A percentile compares a stretch with the other conserved stretches of the same genome.
Conservation (phyloP, 2,329 filamentous ascomycete species). For the Metarhizium rileyi region DNA sequence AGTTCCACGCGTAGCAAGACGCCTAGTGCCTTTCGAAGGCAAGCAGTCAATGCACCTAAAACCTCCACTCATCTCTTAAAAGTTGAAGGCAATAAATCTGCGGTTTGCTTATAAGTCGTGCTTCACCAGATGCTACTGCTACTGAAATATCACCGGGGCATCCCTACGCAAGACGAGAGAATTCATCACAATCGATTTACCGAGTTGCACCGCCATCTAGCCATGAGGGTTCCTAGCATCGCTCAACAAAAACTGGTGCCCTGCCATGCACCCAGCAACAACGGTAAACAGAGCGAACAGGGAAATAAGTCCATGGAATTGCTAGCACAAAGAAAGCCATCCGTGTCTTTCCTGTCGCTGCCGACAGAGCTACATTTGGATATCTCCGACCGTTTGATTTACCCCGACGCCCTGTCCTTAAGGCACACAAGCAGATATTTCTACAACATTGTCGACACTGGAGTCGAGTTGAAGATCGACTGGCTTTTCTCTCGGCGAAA, state of each 20-base stretch:
- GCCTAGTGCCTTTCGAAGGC: too few species aligned
- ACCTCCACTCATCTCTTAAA: too few species aligned
- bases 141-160: too few species aligned
- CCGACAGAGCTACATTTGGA: conserved; percentile 59
- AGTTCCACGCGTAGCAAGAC: too few species aligned
- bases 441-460: conserved; percentile 55
- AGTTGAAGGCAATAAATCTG: too few species aligned
- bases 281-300: neutral
- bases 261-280: neutral
- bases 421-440: conserved; percentile 59
- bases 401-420: conserved; percentile 61
- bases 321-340: neutral
- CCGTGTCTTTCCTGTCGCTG: conserved; percentile 22
- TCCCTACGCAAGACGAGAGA: too few species aligned
- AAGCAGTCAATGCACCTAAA: too few species aligned
- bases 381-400: conserved; percentile 50
- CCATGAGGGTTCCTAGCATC: neutral
- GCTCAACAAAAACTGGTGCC: neutral
- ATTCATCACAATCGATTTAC: too few species aligned
- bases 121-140: too few species aligned
- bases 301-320: neutral
- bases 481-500: conserved; percentile 58
- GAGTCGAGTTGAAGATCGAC: conserved; percentile 53
- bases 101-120: too few species aligned
- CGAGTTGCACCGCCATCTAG: neutral